phyloP scores from a whole-genome alignment of 2,329 filamentous ascomycete genomes.

The Hypoxylon sp. region DNA sequence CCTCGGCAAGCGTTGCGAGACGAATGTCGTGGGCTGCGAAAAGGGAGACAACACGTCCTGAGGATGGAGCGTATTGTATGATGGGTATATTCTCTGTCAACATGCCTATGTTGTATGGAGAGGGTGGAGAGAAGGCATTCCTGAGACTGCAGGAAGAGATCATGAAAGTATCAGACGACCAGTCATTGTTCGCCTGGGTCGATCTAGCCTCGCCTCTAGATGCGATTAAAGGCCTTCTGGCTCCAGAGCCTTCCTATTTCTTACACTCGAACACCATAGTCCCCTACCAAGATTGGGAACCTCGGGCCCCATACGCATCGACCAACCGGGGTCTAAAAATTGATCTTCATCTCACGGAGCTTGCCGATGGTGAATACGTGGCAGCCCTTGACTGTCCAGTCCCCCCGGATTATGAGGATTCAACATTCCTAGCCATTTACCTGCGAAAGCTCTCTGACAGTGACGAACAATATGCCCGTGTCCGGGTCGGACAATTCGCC shows the following conservation, averaged over 20 bases:
- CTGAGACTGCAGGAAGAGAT: conserved; percentile 34
- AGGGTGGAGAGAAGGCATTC: conserved; percentile 35
- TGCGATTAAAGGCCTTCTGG: conserved; percentile 41
- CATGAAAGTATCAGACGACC: conserved; percentile 35
- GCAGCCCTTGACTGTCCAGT: conserved; percentile 53
- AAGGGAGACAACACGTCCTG: conserved; percentile 29
- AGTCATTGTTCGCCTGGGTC: conserved; percentile 34
- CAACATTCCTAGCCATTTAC: conserved; percentile 51
- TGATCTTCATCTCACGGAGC: conserved; percentile 44
- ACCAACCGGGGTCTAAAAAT: conserved; percentile 50
- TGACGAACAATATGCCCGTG: conserved; percentile 48
- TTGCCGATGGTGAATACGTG: conserved; percentile 42
- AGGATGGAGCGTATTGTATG: conserved; percentile 34
- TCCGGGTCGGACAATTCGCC: conserved; percentile 42
- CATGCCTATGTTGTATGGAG: conserved; percentile 39
- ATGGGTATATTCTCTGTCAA: conserved; percentile 37
- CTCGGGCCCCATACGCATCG: conserved; percentile 46
- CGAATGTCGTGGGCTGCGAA: conserved; percentile 34
- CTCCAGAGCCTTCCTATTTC: conserved; percentile 65
- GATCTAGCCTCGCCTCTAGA: conserved; percentile 47
- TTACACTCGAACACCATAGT: conserved; percentile 54
- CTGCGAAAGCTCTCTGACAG: conserved; percentile 48
- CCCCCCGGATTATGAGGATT: conserved; percentile 50
- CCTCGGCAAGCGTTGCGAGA: conserved; percentile 25
- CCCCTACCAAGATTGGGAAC: conserved; percentile 52